Conservation (phyloP, 208 protist genomes). For the Histomonas meleagridis region DNA sequence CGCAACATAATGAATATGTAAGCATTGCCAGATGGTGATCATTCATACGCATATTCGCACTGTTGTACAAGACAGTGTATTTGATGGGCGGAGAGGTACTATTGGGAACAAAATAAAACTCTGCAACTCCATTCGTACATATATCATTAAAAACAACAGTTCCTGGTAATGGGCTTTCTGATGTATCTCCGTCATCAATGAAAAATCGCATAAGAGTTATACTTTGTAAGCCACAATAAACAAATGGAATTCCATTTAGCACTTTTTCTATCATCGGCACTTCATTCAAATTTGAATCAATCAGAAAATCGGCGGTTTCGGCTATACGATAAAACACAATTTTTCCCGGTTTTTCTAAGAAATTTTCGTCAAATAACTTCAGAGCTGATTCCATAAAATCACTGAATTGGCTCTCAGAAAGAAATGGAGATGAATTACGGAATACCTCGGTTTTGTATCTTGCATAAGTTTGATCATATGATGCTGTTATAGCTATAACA, state of each 20-base stretch:
- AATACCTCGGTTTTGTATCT: neutral
- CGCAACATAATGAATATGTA: no score
- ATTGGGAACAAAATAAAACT: neutral
- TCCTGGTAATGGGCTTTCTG: neutral
- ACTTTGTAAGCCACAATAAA: neutral
- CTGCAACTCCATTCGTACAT: neutral
- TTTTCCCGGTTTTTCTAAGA: no score
- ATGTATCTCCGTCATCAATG: neutral
- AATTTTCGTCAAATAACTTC: no score
- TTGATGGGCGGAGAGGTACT: no score
- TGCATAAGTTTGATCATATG: neutral
- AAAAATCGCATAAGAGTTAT: neutral
- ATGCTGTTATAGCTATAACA: neutral
- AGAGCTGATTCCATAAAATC: no score
- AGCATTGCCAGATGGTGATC: no score
- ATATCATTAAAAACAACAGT: neutral
- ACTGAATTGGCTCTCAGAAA: no score
- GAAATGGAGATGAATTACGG: no score
- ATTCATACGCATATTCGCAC: no score
- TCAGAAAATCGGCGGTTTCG: no score
- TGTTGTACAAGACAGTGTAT: no score
- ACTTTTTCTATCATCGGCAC: neutral
- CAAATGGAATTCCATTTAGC: neutral
- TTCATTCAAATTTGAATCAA: neutral
- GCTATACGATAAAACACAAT: no score